Percentiles rank a stretch among this genome's conserved stretches.
Evolutionary conservation across 2,329 filamentous ascomycete genomes (phyloP).

Genomic region (Dactylellina parvicollis): DNA sequence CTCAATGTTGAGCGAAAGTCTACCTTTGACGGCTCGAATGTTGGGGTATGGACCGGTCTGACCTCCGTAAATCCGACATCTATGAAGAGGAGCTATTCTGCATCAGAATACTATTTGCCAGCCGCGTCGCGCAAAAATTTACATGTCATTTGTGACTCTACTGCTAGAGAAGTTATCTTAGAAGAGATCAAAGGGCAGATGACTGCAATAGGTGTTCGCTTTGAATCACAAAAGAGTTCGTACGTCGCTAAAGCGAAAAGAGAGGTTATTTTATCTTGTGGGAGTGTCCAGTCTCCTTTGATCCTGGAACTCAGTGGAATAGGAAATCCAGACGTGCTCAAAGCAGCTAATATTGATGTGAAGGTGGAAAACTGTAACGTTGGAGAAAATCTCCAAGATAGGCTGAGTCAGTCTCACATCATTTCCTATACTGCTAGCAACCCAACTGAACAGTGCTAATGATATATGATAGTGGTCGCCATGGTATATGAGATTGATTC

Average conservation of each 20-base stretch:
- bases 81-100: conserved; percentile 62
- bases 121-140: conserved; percentile 63
- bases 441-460: too few relatives aligned
- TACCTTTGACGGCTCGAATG: conserved; percentile 62
- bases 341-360: conserved; percentile 62
- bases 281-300: conserved; percentile 69
- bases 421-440: too few relatives aligned
- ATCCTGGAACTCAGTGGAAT: conserved; percentile 72
- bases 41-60: conserved; percentile 62
- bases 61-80: conserved; percentile 60
- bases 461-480: conserved; percentile 61
- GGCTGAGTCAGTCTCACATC: conserved; percentile 58
- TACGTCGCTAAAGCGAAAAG: conserved; percentile 57
- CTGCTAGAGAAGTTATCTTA: conserved; percentile 64
- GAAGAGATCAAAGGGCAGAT: conserved; percentile 58
- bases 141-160: conserved; percentile 64
- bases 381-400: conserved; percentile 66
- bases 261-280: conserved; percentile 71
- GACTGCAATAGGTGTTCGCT: conserved; percentile 63
- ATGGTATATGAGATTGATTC: conserved; percentile 65
- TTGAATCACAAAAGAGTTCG: conserved; percentile 61
- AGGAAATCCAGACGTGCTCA: conserved; percentile 64
- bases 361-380: conserved; percentile 64
- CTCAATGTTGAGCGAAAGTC: conserved; percentile 61
- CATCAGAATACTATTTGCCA: conserved; percentile 62